A percentile compares a stretch with the other conserved stretches of the same genome.
Conservation (phyloP, 2,329 filamentous ascomycete species). For the Colletotrichum sp. region DNA sequence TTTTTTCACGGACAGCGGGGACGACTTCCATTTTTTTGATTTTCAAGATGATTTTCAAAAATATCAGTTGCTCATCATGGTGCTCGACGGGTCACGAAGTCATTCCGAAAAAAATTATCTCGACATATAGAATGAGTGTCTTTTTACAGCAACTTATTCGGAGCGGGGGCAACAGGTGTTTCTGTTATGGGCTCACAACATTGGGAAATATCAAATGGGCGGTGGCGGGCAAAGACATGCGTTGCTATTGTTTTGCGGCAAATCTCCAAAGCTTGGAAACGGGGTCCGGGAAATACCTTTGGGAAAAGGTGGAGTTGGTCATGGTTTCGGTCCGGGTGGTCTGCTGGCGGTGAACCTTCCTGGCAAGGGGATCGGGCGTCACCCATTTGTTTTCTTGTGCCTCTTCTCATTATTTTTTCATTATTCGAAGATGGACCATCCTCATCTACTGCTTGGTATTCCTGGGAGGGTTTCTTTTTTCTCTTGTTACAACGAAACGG, state of each 20-base stretch:
- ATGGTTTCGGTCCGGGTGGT: slow-evolving; percentile 21
- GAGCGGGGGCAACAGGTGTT: slow-evolving; percentile 36
- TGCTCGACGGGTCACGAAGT: slow-evolving; percentile 21
- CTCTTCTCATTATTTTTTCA: slow-evolving; percentile 12
- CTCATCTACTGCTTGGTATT: background rate
- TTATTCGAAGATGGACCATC: slow-evolving; percentile 14
- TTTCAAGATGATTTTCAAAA: slow-evolving; percentile 45
- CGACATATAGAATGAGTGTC: slow-evolving; percentile 56
- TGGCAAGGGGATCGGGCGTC: background rate
- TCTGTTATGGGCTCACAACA: slow-evolving; percentile 38
- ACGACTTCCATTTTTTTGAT: slow-evolving; percentile 30
- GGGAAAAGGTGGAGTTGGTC: slow-evolving; percentile 39
- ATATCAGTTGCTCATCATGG: slow-evolving; percentile 32
- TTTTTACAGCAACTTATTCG: slow-evolving; percentile 26
- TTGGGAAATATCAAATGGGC: slow-evolving; percentile 31
- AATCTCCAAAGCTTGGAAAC: slow-evolving; percentile 31
- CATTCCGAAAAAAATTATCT: slow-evolving; percentile 44
- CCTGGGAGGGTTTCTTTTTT: background rate
- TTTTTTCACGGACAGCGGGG: slow-evolving; percentile 37
- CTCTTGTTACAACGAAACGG: background rate
- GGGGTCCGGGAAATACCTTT: slow-evolving; percentile 24
- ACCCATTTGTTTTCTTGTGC: slow-evolving; percentile 1
- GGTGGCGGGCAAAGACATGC: slow-evolving; percentile 38
- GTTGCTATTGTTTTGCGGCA: slow-evolving; percentile 26
- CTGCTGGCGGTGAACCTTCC: slow-evolving; percentile 12